Base-by-base conservation (phyloP, 768 basidiomycete species). In the Agrocybe praecox region DNA sequence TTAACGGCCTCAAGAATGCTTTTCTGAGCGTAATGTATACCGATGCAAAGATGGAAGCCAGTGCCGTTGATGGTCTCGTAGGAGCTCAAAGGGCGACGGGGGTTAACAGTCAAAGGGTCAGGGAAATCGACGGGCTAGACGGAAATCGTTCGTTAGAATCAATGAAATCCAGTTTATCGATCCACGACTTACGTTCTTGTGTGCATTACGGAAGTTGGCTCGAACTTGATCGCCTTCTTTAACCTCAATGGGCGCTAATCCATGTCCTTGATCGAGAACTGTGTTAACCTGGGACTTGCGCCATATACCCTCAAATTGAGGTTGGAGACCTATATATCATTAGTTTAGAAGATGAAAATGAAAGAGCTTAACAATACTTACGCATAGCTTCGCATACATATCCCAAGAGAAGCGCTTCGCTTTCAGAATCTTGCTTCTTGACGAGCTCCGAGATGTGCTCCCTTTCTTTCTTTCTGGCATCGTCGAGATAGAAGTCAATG, bases 361-460 rank as follows among this genome's bases (percentile, higher is more conserved):
- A 33, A n/a, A 15, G 19, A 19, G 32, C 1, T 17, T n/a, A 51
- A n/a, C 21, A 45, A 11, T 10, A 73, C 77, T 36, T 46, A 80
- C 82, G 71, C 74, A 83, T 76, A 0, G 76, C 83, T 61, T 85
- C 82, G 24, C 76, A 66, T 17, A 80, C 76, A 60, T 84, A 85
- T 17, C 82, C 83, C 4, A 65, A 69, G 9, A 84, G 63, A 21
- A 76, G 51, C 33, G 74, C 69, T 6, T 63, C 65, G 51, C 73
- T 74, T 22, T 66, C 59, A 1, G 58, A 40, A 51, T 75, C 74
- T 5, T 64, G 64, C 33, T 65, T 64, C 26, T 69, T 60, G 7
- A 72, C 66, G 0, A 83, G 68, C 44, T 69, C 58, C 32, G 74
- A 40, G 26, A 83, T 76, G 26, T 76, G 72, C 1, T 65, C 70